Evolutionary conservation across 129 eudicot species (phyloP).

Genomic region (Deinandra increscens): DNA sequence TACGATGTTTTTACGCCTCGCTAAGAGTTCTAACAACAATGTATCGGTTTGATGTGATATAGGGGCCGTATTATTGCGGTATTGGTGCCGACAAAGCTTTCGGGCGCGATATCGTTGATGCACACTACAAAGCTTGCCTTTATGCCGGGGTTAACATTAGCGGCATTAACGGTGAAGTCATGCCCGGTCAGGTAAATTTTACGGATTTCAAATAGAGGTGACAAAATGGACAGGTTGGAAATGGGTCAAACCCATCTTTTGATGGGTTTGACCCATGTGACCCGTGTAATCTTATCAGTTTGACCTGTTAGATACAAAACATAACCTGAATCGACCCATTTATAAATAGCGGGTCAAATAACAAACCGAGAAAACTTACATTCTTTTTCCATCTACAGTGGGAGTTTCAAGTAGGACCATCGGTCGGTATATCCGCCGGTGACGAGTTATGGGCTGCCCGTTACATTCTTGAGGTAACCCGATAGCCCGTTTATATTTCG

Average conservation of each 20-base stretch:
- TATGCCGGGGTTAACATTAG: conserved; percentile 85
- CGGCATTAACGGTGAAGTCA: conserved; percentile 91
- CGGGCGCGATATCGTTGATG: conserved; percentile 83
- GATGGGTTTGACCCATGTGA: background rate
- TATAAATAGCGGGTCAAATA: background rate
- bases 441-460: conserved; percentile 96
- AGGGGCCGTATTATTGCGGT: conserved; percentile 97
- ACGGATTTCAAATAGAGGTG: background rate
- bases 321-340: background rate
- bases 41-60: conserved; percentile 11
- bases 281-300: background rate
- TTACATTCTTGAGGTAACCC: conserved; percentile 84
- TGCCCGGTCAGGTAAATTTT: conserved; percentile 82
- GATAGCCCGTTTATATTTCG: background rate
- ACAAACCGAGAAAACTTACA: background rate
- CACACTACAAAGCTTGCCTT: conserved; percentile 85
- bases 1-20: background rate
- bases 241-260: background rate
- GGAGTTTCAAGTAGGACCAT: conserved; percentile 96
- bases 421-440: conserved; percentile 89
- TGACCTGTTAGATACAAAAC: background rate
- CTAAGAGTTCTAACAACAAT: background rate
- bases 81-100: conserved; percentile 87
- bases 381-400: conserved; percentile 44
- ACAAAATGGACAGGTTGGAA: background rate